Conservation (phyloP, 345 rosid species). For the Citrus mangshanensis region DNA sequence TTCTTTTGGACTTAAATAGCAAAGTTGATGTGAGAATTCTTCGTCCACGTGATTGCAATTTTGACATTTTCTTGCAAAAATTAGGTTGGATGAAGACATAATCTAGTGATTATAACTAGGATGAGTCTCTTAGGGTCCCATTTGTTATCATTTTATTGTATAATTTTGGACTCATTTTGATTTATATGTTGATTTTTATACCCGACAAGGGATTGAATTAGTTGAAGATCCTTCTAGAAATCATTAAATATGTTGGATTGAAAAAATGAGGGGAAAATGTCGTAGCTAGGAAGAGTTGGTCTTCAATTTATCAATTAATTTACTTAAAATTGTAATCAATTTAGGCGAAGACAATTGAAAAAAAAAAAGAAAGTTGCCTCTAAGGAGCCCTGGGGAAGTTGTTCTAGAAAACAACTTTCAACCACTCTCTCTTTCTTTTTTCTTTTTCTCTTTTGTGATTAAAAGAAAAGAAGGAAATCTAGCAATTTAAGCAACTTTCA, state of each 20-base stretch:
- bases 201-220: background rate
- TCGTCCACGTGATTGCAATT: background rate
- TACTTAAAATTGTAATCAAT: background rate
- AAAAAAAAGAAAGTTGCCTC: background rate
- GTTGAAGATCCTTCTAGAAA: background rate
- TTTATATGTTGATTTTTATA: background rate
- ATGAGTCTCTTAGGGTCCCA: background rate
- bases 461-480: no score
- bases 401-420: background rate
- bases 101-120: background rate
- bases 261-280: background rate
- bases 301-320: background rate
- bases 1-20: background rate
- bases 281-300: background rate
- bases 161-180: background rate
- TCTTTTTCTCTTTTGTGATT: no score
- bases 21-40: background rate
- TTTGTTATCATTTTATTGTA: background rate
- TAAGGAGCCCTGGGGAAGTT: background rate
- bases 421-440: no score
- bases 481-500: no score
- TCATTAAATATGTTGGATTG: background rate
- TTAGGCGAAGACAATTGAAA: background rate
- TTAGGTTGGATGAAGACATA: background rate
- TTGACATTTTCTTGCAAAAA: background rate